Base-by-base conservation (phyloP, 2,329 filamentous ascomycete genomes). In the Ustulina deusta region DNA sequence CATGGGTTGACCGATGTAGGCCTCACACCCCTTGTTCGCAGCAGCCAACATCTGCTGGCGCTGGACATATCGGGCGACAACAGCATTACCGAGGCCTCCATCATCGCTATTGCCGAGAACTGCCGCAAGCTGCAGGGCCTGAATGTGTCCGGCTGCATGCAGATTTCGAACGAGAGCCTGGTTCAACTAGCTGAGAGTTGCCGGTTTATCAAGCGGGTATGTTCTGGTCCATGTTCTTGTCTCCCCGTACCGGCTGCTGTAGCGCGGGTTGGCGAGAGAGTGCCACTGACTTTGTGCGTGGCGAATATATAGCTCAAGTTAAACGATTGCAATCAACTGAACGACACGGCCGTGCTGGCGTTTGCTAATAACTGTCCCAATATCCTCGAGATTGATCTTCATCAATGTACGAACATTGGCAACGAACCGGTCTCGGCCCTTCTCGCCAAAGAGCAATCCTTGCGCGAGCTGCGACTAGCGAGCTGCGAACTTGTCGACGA, bases 321-420 rank as follows among this genome's bases (percentile, higher is more conserved):
- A 69, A 99, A 98, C 79, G 92, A 94, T 65, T 97, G 96, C 78
- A 80, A 82, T n/a, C 92, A 97, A 79, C 83, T 97, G 38, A 93
- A 91, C 44, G 93, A 98, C 77, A 85, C 86, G 56, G 91, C 94
- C 6, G 90, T 98, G 70, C 84, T 93, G 66, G 92, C 94, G 3
- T 97, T 99, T 77, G 95, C 96, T 6, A 85, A 90, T 52, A 89
- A 97, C 80, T 97, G 95, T 78, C 93, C 90, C 13, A 95, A 97
- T 72, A 94, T 99, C 36, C 90, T 99, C 69, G 96, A 99, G 80
- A 97, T 99, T 69, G 96, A 99, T 78, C 87, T 99, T 15, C 93
- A 97, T 74, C 91, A 93, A 74, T 97, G 96, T 82, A 86, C 84
- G 62, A 86, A 90, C 52, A 89, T 99, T 72, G 92, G 92, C 69